Evolutionary conservation across 2,329 filamentous ascomycete genomes (phyloP), one percentile per base, ranked within the genome.

Genomic region (Cladosporium sp.): DNA sequence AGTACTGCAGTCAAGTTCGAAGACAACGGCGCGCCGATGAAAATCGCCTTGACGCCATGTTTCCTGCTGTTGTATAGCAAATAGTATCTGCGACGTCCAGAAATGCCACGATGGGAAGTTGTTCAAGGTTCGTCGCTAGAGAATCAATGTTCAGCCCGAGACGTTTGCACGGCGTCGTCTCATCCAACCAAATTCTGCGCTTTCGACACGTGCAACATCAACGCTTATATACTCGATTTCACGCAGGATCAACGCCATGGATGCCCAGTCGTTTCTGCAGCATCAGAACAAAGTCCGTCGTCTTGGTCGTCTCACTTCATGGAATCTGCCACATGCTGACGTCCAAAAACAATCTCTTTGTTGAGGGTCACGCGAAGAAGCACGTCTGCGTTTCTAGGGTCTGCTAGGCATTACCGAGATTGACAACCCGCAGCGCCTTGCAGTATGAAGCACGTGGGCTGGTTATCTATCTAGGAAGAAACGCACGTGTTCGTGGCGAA

Each of bases 111-210:
- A 38, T 30, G 32, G 28, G 26, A 30, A 34, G 24, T 44, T 26
- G 26, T 38, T 44, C 36, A 59, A 47, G 38, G 57, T 59, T 57
- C 30, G 38, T 58, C 55, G 55, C 32, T 41, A 41, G 24, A 62
- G 47, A 32, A 36, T 62, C 59, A 26, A 62, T 52, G 44, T 62
- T 26, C 15, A 30, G 38, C 38, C 26, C 24, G 28, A 26, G 44
- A 51, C 14, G 59, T 51, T 34, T 21, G 28, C 30, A 32, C 30
- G 41, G 59, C 41, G 30, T 26, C n/a, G 10, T 52, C 30, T 62
- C 47, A 36, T 52, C 59, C 59, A 62, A 62, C 30, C 59, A 62
- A 62, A 62, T 52, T 54, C 59, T 34, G 36, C 59, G 18, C 7
- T n/a, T 14, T 12, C 47, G 18, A 18, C 44, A 54, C 59, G 59